Base-by-base conservation (phyloP, 1,139 yeast genomes). In the Diutina siamensis region DNA sequence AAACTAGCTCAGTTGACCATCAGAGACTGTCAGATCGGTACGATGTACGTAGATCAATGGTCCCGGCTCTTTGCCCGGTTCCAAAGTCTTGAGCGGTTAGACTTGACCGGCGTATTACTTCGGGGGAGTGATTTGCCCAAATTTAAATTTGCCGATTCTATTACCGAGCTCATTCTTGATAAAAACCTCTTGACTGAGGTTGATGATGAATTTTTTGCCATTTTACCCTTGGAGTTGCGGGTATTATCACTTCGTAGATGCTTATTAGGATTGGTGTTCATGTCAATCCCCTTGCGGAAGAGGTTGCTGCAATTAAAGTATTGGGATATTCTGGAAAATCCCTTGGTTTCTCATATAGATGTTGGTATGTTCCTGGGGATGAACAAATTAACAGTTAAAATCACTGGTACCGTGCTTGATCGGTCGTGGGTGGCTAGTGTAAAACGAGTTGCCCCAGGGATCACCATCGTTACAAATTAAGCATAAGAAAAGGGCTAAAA, bases 21-120 rank as follows among this genome's bases (percentile, higher is more conserved):
- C 3, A 22, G 28, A 4, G 28, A 36, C 18, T 36, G 40, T 21
- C 27, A 36, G 25, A 36, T 36, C 28, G 40, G 40, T 13, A 13
- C 40, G 15, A 36, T 36, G 40, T 36, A 36, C 15, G 40, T 36
- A 1, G 40, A 36, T 15, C 15, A 36, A 21, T 36, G 40, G 40
- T 15, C 15, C 12, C 17, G 18, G 12, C 20, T 36, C 15, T 36
- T 36, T 20, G 17, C 13, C 10, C 9, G 10, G 28, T 36, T 36
- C 25, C 3, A n/a, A 13, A n/a, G 18, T n/a, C 28, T 36, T 9
- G 18, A 20, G 3, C 10, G 18, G 3, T 25, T 36, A 1, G 40
- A 36, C 3, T 21, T 36, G 27, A 21, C 40, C 3, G 40, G 40
- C 13, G 28, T 36, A 4, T 10, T 36, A 7, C 27, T 36, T n/a